Conservation (phyloP, 179 eudicot genomes). For the Camellia oleifera region DNA sequence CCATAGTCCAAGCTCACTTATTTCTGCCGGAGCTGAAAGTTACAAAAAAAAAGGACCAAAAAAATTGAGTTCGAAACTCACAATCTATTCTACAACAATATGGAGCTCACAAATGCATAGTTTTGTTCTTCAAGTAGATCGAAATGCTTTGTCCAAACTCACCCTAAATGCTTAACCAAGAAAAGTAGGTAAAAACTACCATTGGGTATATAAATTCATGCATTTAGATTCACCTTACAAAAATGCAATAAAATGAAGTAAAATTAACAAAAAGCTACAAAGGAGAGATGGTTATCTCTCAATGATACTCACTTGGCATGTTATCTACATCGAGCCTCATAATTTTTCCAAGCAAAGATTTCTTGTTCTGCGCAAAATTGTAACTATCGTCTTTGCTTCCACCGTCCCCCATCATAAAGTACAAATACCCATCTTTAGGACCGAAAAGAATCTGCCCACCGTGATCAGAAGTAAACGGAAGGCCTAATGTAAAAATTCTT, state of each 20-base stretch:
- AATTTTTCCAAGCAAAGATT: constrained; percentile 79
- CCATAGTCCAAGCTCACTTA: constrained; percentile 55
- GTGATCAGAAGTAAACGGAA: constrained; percentile 57
- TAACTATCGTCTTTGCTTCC: constrained; percentile 74
- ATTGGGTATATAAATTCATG: not conserved
- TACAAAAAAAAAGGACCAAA: not conserved
- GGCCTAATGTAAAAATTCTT: constrained; percentile 79
- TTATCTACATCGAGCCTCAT: constrained; percentile 77
- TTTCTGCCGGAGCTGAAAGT: constrained; percentile 50
- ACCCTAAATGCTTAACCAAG: not conserved
- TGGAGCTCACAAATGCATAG: not conserved
- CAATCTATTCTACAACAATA: not conserved
- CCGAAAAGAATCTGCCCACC: constrained; percentile 89
- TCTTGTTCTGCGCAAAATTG: constrained; percentile 79
- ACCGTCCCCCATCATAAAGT: constrained; percentile 92
- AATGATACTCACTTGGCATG: constrained; percentile 55
- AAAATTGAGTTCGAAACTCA: not conserved
- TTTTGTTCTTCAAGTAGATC: not conserved
- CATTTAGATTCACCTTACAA: not conserved
- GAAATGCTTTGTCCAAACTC: not conserved
- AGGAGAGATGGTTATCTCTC: not conserved
- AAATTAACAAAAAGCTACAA: not conserved
- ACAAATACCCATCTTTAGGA: constrained; percentile 72
- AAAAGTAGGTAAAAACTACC: not conserved
- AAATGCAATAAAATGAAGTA: not conserved